Evolutionary conservation across 345 rosid genomes (phyloP).

Genomic region (Pugionium dolabratum): DNA sequence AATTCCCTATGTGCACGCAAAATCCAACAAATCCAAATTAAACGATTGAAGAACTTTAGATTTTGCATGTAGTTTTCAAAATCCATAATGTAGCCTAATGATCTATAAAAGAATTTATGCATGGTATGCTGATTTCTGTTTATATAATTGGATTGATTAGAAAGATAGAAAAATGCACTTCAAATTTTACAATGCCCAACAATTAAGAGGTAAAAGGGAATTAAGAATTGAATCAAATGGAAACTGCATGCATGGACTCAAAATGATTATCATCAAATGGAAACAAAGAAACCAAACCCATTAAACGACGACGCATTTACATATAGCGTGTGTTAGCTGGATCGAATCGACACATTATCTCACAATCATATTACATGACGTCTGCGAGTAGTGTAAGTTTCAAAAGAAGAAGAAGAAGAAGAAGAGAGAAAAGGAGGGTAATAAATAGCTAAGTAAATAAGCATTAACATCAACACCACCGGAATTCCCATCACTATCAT

Average conservation of each 20-base stretch:
- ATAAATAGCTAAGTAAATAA: constrained; percentile 32
- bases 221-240: background rate
- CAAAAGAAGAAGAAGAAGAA: constrained; percentile 24
- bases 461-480: constrained; percentile 39
- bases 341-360: background rate
- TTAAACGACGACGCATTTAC: constrained; percentile 27
- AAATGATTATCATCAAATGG: constrained; percentile 7
- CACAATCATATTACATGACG: constrained; percentile 18
- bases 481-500: constrained; percentile 40
- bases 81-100: too few species aligned
- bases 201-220: background rate
- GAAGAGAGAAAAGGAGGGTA: constrained; percentile 25
- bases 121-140: too few species aligned
- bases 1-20: too few species aligned
- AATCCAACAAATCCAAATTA: too few species aligned
- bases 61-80: too few species aligned
- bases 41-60: too few species aligned
- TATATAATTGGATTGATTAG: background rate
- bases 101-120: too few species aligned
- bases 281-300: background rate
- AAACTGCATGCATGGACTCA: constrained; percentile 23
- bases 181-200: constrained; percentile 4
- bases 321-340: background rate
- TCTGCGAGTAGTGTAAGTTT: background rate
- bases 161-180: background rate